phyloP scores from a whole-genome alignment of 2,329 filamentous ascomycete species.

The Albophoma yamanashiensis region DNA sequence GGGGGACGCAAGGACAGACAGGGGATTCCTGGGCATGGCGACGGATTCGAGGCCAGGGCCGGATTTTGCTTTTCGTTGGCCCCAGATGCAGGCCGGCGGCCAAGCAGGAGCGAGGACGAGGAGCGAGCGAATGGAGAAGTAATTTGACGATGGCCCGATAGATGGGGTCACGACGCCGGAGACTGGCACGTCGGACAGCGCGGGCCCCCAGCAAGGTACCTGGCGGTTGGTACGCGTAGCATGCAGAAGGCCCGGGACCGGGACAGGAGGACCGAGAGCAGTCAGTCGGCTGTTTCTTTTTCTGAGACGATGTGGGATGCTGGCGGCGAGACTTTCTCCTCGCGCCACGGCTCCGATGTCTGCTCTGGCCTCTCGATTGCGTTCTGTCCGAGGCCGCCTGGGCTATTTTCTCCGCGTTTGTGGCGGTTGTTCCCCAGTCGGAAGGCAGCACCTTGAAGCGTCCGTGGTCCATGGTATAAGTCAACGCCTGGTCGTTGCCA shows the following conservation, averaged over 20 bases:
- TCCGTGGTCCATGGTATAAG: background rate
- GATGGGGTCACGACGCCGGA: background rate
- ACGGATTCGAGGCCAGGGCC: background rate
- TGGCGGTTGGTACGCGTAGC: background rate
- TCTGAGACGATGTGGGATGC: background rate
- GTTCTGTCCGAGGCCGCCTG: background rate
- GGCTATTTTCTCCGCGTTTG: background rate
- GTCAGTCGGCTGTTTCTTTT: background rate
- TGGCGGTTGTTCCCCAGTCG: background rate
- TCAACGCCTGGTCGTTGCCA: background rate
- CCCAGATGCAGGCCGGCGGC: background rate
- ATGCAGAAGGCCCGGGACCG: background rate
- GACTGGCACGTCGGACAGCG: background rate
- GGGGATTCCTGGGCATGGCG: background rate
- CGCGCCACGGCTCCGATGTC: background rate
- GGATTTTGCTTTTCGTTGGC: background rate
- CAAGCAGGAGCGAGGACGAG: background rate
- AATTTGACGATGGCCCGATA: background rate
- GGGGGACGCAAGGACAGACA: background rate
- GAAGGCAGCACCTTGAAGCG: background rate
- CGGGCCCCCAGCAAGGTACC: background rate
- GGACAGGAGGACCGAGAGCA: background rate
- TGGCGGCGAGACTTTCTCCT: background rate
- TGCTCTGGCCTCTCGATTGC: background rate
- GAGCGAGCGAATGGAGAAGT: background rate